Conservation (phyloP, 2,329 filamentous ascomycete genomes). For the Fusarium robinianum region DNA sequence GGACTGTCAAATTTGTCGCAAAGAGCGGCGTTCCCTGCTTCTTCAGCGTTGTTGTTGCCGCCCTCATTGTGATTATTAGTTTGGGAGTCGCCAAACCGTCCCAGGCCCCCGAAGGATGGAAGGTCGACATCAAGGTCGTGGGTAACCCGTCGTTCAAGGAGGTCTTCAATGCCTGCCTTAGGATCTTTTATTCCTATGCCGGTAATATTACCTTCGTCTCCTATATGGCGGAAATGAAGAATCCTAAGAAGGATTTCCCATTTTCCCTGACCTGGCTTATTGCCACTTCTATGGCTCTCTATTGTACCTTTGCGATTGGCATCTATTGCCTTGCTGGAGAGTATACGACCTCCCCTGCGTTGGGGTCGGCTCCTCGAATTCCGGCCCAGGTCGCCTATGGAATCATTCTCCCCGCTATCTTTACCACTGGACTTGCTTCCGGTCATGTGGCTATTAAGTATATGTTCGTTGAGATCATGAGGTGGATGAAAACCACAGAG, state of each 20-base stretch:
- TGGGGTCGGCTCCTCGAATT: background rate
- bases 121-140: slow-evolving; percentile 31
- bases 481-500: too few relatives aligned
- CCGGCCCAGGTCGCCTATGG: slow-evolving; percentile 25
- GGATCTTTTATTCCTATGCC: slow-evolving; percentile 38
- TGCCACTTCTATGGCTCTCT: slow-evolving; percentile 1
- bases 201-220: slow-evolving; percentile 39
- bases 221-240: slow-evolving; percentile 35
- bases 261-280: background rate
- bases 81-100: slow-evolving; percentile 32
- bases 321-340: slow-evolving; percentile 9
- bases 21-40: slow-evolving; percentile 34
- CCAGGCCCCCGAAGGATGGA: slow-evolving; percentile 26
- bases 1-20: slow-evolving; percentile 57
- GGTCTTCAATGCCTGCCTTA: slow-evolving; percentile 33
- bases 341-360: slow-evolving; percentile 6
- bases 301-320: slow-evolving; percentile 1
- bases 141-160: slow-evolving; percentile 30
- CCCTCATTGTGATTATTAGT: slow-evolving; percentile 40
- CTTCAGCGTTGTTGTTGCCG: slow-evolving; percentile 36
- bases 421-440: slow-evolving; percentile 27
- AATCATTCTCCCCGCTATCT: slow-evolving; percentile 26
- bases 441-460: slow-evolving; percentile 34
- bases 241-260: slow-evolving; percentile 30
- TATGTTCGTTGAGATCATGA: slow-evolving; percentile 34